Evolutionary conservation across 2,329 filamentous ascomycete genomes (phyloP), one percentile per base, ranked within the genome.

Genomic region (Coniochaeta ligniaria): DNA sequence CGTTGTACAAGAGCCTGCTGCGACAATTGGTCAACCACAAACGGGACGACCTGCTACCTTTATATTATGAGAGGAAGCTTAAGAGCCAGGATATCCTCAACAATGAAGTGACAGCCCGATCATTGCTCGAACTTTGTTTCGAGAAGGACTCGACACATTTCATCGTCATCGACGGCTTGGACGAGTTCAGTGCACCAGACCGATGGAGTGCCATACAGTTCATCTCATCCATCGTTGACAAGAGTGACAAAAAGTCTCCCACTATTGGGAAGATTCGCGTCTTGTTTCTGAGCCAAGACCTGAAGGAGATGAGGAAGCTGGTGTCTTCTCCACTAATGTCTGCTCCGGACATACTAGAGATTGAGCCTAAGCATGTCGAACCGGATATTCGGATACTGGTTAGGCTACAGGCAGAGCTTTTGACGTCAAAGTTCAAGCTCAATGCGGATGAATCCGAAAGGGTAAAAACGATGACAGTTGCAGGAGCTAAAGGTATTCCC

Each of bases 131-230:
- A 1, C 59, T 70, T 0, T 71, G 72, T 22, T 68, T 70, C 14
- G 66, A 74, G 2, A 64, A 63, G 31, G 66, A 60, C 38, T 35
- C 60, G 11, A 66, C 65, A 1, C 65, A 72, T 11, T 77, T 74
- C 63, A 69, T 79, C 36, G 62, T 80, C 7, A 66, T 80, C n/a
- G 78, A 80, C 62, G 77, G 78, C 0, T 62, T 80, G 16, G 77
- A 80, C 57, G 76, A 79, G 60, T 76, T 74, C 58, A 61, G 69
- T 1, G n/a, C 57, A 4, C 31, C 58, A 0, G 70, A 77, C 16
- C 61, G 69, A 11, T 67, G 65, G 26, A 63, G 66, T n/a, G 65
- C 74, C 0, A 43, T 72, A 0, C 8, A 62, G 0, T 75, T 71
- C 59, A 67, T 74, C 38, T 62, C 35, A 8, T 17, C 52, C 1